A percentile compares a stretch with the other conserved stretches of the same genome.
Evolutionary conservation across 1,284 basidiomycete genomes (phyloP).

Genomic region (Rhodotorula sp.): DNA sequence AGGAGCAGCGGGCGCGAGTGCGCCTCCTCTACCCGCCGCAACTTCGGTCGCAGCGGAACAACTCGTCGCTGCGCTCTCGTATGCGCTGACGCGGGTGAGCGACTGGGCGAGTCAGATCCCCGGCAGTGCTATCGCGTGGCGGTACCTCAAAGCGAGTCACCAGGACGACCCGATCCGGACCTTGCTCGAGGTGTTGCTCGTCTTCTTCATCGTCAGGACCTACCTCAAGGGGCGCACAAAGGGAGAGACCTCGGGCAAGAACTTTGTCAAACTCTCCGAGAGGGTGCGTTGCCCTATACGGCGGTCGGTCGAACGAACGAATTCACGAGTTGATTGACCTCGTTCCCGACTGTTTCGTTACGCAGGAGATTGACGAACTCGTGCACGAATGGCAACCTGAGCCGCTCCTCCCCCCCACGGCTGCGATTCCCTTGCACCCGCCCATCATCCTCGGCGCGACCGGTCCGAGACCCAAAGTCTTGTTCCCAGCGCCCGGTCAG

Average conservation of each 20-base stretch:
- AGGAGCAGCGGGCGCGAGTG: not conserved
- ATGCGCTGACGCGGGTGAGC: conserved; percentile 9
- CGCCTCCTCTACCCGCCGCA: conserved; percentile 1
- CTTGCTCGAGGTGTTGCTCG: conserved; percentile 81
- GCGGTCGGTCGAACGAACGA: not conserved
- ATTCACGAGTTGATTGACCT: not conserved
- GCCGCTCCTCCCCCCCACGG: conserved; percentile 67
- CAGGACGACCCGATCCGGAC: conserved; percentile 73
- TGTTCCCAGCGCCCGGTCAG: conserved; percentile 63
- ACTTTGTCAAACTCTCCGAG: conserved; percentile 85
- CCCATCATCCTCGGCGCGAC: conserved; percentile 78
- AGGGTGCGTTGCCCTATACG: conserved; percentile 60
- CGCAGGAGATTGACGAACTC: conserved; percentile 91
- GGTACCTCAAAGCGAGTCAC: conserved; percentile 52
- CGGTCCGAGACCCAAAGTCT: conserved; percentile 69
- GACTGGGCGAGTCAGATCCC: conserved; percentile 43
- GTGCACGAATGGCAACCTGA: conserved; percentile 94
- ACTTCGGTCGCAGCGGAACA: conserved; percentile 13
- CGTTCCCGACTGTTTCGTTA: not conserved
- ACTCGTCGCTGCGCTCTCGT: conserved; percentile 16
- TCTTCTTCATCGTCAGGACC: conserved; percentile 85
- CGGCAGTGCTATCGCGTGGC: conserved; percentile 49
- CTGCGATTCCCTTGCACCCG: conserved; percentile 61
- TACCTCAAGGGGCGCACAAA: conserved; percentile 84
- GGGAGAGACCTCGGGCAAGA: conserved; percentile 77